Conservation (phyloP, 495 filamentous ascomycete species). For the Parmelia sp. region DNA sequence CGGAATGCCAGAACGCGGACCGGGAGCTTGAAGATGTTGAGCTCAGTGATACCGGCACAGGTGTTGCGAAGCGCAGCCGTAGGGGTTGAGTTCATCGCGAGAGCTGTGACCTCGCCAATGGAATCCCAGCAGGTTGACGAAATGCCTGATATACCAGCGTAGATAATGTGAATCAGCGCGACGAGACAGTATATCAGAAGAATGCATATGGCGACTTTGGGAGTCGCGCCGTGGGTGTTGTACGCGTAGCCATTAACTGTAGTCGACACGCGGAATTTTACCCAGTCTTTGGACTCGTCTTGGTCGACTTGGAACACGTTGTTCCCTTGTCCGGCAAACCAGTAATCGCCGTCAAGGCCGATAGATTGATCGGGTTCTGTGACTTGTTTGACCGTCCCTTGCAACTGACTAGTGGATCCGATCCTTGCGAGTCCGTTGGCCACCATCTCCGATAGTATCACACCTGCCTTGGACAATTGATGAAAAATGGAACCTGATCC, state of each 20-base stretch:
- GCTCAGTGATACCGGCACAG: slow-evolving; percentile 20
- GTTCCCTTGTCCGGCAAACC: slow-evolving; percentile 18
- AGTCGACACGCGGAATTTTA: slow-evolving; percentile 18
- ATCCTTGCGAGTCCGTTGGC: slow-evolving; percentile 20
- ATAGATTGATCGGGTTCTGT: not conserved
- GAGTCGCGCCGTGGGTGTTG: slow-evolving; percentile 5
- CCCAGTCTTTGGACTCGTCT: slow-evolving; percentile 15
- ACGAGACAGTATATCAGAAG: slow-evolving; percentile 16
- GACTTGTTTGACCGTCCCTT: slow-evolving; percentile 15
- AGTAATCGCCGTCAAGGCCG: slow-evolving; percentile 17
- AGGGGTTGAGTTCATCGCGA: slow-evolving; percentile 21
- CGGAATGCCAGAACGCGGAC: slow-evolving; percentile 14
- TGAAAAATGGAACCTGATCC: no score
- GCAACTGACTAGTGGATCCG: slow-evolving; percentile 8
- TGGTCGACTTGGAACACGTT: slow-evolving; percentile 18
- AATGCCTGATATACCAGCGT: slow-evolving; percentile 19
- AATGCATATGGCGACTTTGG: slow-evolving; percentile 17
- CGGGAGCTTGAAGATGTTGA: slow-evolving; percentile 21
- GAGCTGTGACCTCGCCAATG: slow-evolving; percentile 20
- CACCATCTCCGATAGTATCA: not conserved
- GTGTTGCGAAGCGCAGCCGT: slow-evolving; percentile 21
- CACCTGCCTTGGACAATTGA: no score
- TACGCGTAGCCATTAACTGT: slow-evolving; percentile 20
- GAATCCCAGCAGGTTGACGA: slow-evolving; percentile 23
- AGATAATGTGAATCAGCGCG: slow-evolving; percentile 16